Conservation (phyloP, 371 early-diverging fungal species). For the Mucor indicus region DNA sequence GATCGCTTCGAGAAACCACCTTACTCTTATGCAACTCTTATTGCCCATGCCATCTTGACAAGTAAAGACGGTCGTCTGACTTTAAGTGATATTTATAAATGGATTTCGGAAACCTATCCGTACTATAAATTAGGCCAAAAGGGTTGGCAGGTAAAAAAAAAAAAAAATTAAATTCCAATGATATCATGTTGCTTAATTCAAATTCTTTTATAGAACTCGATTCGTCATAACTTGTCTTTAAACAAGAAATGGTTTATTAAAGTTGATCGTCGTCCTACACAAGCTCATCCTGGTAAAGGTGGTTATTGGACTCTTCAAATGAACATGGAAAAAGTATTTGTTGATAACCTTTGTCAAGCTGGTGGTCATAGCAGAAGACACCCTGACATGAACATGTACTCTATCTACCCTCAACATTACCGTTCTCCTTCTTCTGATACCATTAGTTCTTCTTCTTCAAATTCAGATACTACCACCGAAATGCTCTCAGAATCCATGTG, state of each 20-base stretch:
- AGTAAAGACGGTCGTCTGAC: conserved; percentile 77
- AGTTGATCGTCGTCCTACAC: conserved; percentile 79
- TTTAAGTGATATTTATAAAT: conserved; percentile 90
- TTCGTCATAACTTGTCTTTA: conserved; percentile 97
- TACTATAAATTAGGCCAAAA: conserved; percentile 71
- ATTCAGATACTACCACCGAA: not conserved
- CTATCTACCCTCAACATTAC: not conserved
- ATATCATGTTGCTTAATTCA: no score
- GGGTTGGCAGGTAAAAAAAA: conserved; percentile 78
- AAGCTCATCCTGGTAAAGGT: conserved; percentile 94
- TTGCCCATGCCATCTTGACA: conserved; percentile 86
- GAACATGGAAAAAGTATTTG: conserved; percentile 42
- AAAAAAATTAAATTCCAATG: no score
- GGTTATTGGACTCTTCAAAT: conserved; percentile 88
- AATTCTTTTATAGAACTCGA: conserved; percentile 80
- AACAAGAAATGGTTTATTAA: conserved; percentile 90
- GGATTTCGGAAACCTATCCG: conserved; percentile 79
- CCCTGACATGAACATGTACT: conserved; percentile 40
- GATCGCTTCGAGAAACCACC: conserved; percentile 71
- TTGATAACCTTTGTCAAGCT: conserved; percentile 43
- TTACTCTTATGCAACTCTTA: conserved; percentile 89
- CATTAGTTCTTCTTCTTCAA: not conserved
- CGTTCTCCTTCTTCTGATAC: not conserved
- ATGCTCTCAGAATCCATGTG: not conserved
- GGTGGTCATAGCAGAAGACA: conserved; percentile 48